These are phyloP conservation scores for Naegleria lovaniensis DNA, from an alignment of 208 protist species.

Conservation along the genomic window DNA sequence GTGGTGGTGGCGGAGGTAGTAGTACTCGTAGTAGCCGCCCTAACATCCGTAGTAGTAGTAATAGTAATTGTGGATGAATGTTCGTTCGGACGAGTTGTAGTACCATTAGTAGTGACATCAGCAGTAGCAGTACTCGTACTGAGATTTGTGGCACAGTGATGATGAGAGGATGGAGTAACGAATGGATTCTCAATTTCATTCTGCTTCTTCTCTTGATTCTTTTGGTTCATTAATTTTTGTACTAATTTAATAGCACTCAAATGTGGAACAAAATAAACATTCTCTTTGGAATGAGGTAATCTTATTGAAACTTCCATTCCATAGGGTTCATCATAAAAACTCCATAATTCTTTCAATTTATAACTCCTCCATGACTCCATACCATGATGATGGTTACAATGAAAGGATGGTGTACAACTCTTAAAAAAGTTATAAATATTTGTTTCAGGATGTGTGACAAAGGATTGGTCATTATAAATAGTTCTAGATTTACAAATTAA, in stretches of 20 bases:
- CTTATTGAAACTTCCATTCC: neutral
- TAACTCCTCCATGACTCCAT: neutral
- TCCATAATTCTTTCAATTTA: slow-evolving; percentile 21
- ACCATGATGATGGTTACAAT: neutral
- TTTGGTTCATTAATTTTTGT: too few species aligned
- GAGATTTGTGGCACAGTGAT: neutral
- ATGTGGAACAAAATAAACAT: slow-evolving; percentile 28
- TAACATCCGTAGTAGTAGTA: too few species aligned
- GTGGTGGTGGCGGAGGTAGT: too few species aligned
- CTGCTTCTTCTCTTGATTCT: neutral
- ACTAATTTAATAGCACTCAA: slow-evolving; percentile 23
- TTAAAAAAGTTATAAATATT: slow-evolving; percentile 9
- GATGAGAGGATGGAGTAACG: too few species aligned
- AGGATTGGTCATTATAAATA: neutral
- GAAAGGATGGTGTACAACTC: neutral
- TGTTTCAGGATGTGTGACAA: neutral
- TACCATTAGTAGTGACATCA: too few species aligned
- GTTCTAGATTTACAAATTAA: slow-evolving; percentile 4
- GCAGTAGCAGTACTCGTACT: neutral
- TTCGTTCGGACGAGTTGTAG: neutral
- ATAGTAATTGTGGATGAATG: neutral
- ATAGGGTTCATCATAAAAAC: slow-evolving; percentile 27
- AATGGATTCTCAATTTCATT: too few species aligned
- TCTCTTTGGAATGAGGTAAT: neutral
- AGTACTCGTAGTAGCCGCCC: too few species aligned